Base-by-base conservation (phyloP, 441 rosid genomes). In the Hura crepitans region DNA sequence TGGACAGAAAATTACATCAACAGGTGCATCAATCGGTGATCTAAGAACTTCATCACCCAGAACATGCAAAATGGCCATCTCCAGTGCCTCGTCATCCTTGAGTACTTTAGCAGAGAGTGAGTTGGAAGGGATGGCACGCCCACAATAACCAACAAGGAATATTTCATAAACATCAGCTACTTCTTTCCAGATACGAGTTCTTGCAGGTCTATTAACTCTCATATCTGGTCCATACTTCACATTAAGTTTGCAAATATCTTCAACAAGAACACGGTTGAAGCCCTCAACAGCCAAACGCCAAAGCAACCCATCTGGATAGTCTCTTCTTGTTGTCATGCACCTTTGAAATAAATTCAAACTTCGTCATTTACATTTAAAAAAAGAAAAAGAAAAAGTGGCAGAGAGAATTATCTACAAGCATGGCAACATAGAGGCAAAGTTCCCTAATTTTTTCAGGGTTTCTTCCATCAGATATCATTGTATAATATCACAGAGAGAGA, bases 251-350 rank as follows among this genome's bases (percentile, higher is more conserved):
- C 82, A 79, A 70, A 85, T 79, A 74, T 87, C 98, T 79, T 91
- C 91, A 58, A 84, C 74, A 63, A 96, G 86, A 74, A 96, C 77
- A 62, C 81, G 82, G 79, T 89, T 87, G 85, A 93, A 93, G 72
- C 98, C 97, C 81, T 91, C 90, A 69, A 92, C 90, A 53, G 98
- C 98, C 20, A 81, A 68, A 80, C 96, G 89, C 98, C 99, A 96
- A 65, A 96, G 91, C 57, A 92, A 89, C 76, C 96, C 93, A 79
- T 96, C 96, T 57, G 99, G 98, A 79, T 82, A 81, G 78, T 96
- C 99, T 83, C 97, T 87, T 85, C 99, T 88, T 71, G 93, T 86
- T 75, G 88, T 91, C 99, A 93, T 96, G 81, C 93, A 91, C 89
- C 98, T 92, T 74, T 10, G 39, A 45, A 47, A 77, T 45, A 49